phyloP scores from a whole-genome alignment of 2,329 filamentous ascomycete species.

The Sporothrix mexicana region DNA sequence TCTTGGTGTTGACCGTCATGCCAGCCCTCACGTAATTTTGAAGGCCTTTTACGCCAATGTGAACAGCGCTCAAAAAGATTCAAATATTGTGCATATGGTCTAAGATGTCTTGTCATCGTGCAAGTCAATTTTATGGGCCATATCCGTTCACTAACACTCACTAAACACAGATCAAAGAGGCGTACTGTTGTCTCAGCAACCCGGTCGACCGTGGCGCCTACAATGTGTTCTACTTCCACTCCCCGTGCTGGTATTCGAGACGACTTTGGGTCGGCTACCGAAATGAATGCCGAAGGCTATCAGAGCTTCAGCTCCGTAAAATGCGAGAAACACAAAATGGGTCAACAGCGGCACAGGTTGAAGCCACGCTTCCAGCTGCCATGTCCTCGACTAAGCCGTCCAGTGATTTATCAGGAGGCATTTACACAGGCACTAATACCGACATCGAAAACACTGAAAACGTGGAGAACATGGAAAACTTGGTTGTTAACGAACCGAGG shows the following conservation, averaged over 20 bases:
- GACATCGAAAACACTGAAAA: no score
- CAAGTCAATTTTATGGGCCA: no score
- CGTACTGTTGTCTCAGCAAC: conserved; percentile 29
- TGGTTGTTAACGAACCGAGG: no score
- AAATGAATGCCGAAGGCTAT: conserved; percentile 24
- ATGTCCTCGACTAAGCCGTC: background rate
- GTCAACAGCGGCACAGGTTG: background rate
- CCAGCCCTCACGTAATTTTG: background rate
- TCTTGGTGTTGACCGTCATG: conserved; percentile 22
- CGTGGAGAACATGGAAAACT: no score
- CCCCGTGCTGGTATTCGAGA: conserved; percentile 31
- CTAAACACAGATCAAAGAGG: conserved; percentile 20
- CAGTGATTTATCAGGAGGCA: background rate
- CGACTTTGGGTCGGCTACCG: conserved; percentile 24
- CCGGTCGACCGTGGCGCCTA: conserved; percentile 27
- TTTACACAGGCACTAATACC: no score
- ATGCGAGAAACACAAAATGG: background rate
- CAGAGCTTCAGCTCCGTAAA: conserved; percentile 1
- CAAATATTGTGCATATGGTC: no score
- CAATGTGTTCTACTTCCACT: conserved; percentile 30
- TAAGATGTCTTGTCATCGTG: no score
- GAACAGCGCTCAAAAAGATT: background rate
- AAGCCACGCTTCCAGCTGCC: background rate
- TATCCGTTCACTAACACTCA: background rate
- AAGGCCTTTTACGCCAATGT: background rate